Evolutionary conservation across 257 asterid species (phyloP).

Genomic region (Mentha longifolia): DNA sequence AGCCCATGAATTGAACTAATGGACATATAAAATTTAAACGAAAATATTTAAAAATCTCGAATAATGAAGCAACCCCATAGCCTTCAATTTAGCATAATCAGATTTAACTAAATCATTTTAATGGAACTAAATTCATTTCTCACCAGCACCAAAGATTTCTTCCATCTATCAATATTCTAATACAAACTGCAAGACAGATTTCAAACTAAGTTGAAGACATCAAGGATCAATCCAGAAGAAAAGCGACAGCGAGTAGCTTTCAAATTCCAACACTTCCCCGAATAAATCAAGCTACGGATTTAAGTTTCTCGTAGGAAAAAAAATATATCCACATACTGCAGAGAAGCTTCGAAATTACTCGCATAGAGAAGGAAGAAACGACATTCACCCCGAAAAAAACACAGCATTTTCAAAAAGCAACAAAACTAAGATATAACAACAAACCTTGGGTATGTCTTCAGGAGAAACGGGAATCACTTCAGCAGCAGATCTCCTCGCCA

Average conservation of each 20-base stretch:
- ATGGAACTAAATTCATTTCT: neutral
- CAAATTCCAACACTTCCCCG: neutral
- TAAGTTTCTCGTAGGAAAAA: neutral
- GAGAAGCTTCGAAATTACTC: neutral
- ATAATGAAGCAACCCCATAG: neutral
- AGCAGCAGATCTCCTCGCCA: slow-evolving; percentile 51
- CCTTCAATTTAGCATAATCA: neutral
- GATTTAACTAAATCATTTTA: neutral
- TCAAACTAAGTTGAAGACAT: slow-evolving; percentile 4
- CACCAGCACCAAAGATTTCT: neutral
- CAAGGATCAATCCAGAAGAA: neutral
- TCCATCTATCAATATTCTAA: neutral
- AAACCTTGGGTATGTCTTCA: slow-evolving; percentile 61
- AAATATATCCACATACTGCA: neutral
- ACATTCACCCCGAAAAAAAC: neutral
- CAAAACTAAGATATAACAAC: neutral
- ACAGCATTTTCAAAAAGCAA: neutral
- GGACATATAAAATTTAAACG: neutral
- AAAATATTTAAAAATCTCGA: neutral
- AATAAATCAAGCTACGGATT: slow-evolving; percentile 8
- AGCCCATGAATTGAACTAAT: slow-evolving; percentile 2
- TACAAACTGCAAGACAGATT: slow-evolving; percentile 5
- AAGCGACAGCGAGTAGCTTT: slow-evolving; percentile 17
- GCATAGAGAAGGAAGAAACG: slow-evolving; percentile 16
- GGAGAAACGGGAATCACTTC: slow-evolving; percentile 64